phyloP scores from a whole-genome alignment of 2,329 filamentous ascomycete genomes.

The Tolypocladium inflatum region DNA sequence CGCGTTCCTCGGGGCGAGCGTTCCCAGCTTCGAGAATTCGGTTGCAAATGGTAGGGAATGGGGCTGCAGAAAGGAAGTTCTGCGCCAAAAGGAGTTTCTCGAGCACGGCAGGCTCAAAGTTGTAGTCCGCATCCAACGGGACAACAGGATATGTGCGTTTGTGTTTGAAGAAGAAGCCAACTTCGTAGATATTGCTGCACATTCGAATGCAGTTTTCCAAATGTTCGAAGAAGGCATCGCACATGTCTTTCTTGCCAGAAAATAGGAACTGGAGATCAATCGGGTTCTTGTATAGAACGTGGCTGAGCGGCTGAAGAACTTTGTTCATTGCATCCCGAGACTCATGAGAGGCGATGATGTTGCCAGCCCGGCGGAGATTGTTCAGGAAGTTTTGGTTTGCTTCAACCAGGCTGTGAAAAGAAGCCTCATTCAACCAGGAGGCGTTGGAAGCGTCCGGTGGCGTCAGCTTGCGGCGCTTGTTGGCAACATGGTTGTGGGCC shows the following conservation, averaged over 20 bases:
- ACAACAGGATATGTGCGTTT: constrained; percentile 13
- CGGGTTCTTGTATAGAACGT: constrained; percentile 10
- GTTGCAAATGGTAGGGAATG: constrained; percentile 14
- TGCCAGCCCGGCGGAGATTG: constrained; percentile 11
- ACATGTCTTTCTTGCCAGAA: constrained; percentile 10
- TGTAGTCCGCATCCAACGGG: constrained; percentile 13
- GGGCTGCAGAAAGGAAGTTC: constrained; percentile 15
- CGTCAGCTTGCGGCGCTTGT: constrained; percentile 17
- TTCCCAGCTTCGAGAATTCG: constrained; percentile 10
- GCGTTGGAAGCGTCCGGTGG: constrained; percentile 3
- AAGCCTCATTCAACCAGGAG: not conserved
- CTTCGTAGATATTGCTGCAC: constrained; percentile 16
- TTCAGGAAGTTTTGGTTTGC: constrained; percentile 13
- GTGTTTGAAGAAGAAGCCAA: constrained; percentile 15
- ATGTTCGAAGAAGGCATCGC: constrained; percentile 10
- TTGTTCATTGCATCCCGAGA: constrained; percentile 15
- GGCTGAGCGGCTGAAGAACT: constrained; percentile 12
- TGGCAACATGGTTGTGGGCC: constrained; percentile 10
- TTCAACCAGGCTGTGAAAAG: constrained; percentile 11
- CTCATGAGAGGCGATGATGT: constrained; percentile 7
- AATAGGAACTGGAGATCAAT: constrained; percentile 9
- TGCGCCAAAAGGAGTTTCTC: constrained; percentile 11
- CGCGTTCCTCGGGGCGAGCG: not conserved
- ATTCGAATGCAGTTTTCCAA: constrained; percentile 9
- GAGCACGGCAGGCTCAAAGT: constrained; percentile 5